These are phyloP conservation scores for Schizosaccharomyces versatilis DNA, from an alignment of 1,139 yeast species.

Conservation along the genomic window DNA sequence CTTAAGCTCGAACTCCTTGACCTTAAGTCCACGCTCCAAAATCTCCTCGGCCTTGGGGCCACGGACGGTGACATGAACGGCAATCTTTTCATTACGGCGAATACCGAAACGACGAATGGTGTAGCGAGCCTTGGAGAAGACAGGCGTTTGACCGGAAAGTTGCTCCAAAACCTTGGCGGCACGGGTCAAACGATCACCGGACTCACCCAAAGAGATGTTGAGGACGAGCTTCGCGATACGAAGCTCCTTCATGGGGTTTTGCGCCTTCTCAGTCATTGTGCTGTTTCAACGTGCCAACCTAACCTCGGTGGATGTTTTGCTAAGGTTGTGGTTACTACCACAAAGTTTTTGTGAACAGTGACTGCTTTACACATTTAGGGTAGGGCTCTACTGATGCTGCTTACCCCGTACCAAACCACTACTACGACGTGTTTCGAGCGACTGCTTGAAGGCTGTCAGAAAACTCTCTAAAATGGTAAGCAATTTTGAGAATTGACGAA, in stretches of 20 bases:
- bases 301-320: not conserved
- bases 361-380: not conserved
- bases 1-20: constrained; percentile 94
- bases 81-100: constrained; percentile 99
- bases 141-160: constrained; percentile 99
- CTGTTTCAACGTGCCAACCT: not conserved
- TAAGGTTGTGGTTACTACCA: not conserved
- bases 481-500: too few species aligned
- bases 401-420: too few species aligned
- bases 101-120: constrained; percentile 99
- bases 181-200: constrained; percentile 99
- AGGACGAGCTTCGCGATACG: constrained; percentile 97
- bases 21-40: constrained; percentile 98
- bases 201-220: constrained; percentile 99
- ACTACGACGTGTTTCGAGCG: too few species aligned
- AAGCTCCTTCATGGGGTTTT: constrained; percentile 90
- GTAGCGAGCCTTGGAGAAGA: constrained; percentile 97
- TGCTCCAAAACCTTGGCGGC: constrained; percentile 99
- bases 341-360: not conserved
- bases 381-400: not conserved
- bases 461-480: not conserved
- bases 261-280: constrained; percentile 18
- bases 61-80: constrained; percentile 98
- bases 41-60: constrained; percentile 99
- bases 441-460: too few species aligned